Conservation (phyloP, 768 basidiomycete genomes). For the Lactarius deliciosus region DNA sequence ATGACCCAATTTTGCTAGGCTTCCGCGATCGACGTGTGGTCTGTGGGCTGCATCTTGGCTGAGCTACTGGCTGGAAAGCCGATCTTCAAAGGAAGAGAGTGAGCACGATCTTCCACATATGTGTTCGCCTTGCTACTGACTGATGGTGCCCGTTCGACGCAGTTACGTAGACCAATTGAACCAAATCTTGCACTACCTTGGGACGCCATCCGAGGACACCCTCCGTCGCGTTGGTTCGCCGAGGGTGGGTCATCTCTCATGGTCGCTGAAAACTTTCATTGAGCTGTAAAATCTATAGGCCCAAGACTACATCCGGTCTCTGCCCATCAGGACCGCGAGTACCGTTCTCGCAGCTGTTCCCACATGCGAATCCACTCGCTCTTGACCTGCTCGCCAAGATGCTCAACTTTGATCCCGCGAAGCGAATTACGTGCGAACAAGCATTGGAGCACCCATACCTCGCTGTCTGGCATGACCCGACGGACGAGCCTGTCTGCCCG, state of each 20-base stretch:
- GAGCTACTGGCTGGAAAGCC: conserved; percentile 93
- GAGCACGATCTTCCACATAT: conserved; percentile 36
- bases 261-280: neutral
- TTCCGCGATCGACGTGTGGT: conserved; percentile 94
- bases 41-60: conserved; percentile 92
- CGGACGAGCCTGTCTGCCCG: conserved; percentile 88
- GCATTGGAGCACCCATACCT: conserved; percentile 94
- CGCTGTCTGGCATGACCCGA: conserved; percentile 96
- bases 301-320: conserved; percentile 96
- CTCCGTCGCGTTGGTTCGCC: conserved; percentile 95
- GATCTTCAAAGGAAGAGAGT: conserved; percentile 97
- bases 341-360: conserved; percentile 88
- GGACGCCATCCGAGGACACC: conserved; percentile 95
- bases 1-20: conserved; percentile 49
- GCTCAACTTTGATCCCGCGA: conserved; percentile 94
- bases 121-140: neutral
- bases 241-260: conserved; percentile 52
- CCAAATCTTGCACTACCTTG: conserved; percentile 97
- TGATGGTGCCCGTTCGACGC: conserved; percentile 18
- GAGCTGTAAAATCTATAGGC: conserved; percentile 50
- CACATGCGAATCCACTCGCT: conserved; percentile 89
- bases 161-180: conserved; percentile 99
- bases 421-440: conserved; percentile 94
- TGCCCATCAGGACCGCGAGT: conserved; percentile 97
- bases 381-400: conserved; percentile 90